Evolutionary conservation across 2,329 filamentous ascomycete species (phyloP).

Genomic region (Sporothrix globosa): DNA sequence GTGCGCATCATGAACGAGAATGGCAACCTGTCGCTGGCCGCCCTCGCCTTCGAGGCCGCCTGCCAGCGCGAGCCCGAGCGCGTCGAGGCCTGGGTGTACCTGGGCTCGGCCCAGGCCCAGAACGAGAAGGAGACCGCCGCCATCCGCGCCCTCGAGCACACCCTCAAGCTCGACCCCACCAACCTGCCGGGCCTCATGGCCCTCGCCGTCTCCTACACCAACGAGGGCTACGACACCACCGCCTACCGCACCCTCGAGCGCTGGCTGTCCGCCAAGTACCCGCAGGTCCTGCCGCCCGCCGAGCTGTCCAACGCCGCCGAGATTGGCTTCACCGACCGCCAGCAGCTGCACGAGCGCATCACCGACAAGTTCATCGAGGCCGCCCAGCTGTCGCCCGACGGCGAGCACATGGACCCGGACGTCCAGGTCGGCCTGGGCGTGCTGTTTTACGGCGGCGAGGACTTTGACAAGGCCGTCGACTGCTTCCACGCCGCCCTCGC

Average conservation of each 20-base stretch:
- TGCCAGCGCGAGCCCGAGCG: slow-evolving; percentile 87
- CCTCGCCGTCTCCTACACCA: slow-evolving; percentile 93
- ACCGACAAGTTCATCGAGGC: slow-evolving; percentile 90
- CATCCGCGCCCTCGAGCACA: slow-evolving; percentile 89
- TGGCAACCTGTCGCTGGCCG: slow-evolving; percentile 90
- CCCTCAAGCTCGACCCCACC: slow-evolving; percentile 81
- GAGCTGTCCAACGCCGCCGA: slow-evolving; percentile 76
- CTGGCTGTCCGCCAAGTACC: slow-evolving; percentile 96
- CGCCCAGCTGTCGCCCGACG: slow-evolving; percentile 86
- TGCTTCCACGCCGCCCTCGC: slow-evolving; percentile 93
- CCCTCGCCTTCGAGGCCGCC: slow-evolving; percentile 92
- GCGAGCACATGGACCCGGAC: slow-evolving; percentile 96
- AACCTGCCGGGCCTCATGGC: slow-evolving; percentile 93
- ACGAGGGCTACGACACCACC: slow-evolving; percentile 96
- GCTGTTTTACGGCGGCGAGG: slow-evolving; percentile 95
- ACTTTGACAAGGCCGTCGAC: slow-evolving; percentile 98
- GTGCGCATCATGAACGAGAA: slow-evolving; percentile 90
- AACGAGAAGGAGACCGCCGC: slow-evolving; percentile 98
- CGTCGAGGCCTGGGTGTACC: slow-evolving; percentile 88
- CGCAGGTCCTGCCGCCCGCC: slow-evolving; percentile 72
- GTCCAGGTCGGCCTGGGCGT: slow-evolving; percentile 97
- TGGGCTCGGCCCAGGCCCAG: slow-evolving; percentile 91
- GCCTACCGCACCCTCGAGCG: slow-evolving; percentile 95
- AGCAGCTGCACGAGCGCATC: slow-evolving; percentile 85
- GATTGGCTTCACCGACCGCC: slow-evolving; percentile 90